Percentiles rank a stretch among this genome's conserved stretches.
Conservation (phyloP, 2,329 filamentous ascomycete species). For the Arthrocladium fulminans region DNA sequence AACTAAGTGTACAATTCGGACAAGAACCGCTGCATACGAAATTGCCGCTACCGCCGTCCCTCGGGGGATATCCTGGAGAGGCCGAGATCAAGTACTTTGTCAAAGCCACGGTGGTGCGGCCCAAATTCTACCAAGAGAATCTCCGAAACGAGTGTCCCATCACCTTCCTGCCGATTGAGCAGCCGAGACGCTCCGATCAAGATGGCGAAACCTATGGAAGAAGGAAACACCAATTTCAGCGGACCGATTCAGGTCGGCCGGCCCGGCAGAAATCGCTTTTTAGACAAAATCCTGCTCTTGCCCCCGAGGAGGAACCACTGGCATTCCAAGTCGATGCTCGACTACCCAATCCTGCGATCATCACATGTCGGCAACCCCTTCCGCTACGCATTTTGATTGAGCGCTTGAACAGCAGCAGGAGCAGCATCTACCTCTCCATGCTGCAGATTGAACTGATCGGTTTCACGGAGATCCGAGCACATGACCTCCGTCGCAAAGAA, state of each 20-base stretch:
- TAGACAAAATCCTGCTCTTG: conserved; percentile 30
- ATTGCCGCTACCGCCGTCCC: conserved; percentile 75
- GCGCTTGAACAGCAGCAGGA: conserved; percentile 60
- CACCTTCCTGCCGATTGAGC: conserved; percentile 88
- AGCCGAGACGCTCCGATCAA: conserved; percentile 58
- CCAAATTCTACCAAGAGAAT: conserved; percentile 83
- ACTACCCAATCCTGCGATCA: conserved; percentile 73
- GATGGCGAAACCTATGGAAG: conserved; percentile 78
- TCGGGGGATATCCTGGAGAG: conserved; percentile 76
- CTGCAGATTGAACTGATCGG: conserved; percentile 76
- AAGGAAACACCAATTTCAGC: conserved; percentile 54
- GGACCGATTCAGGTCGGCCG: conserved; percentile 19
- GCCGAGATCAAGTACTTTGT: conserved; percentile 91
- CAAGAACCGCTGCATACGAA: conserved; percentile 58
- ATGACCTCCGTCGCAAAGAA: conserved; percentile 64
- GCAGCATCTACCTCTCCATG: conserved; percentile 65
- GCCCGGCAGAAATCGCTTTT: conserved; percentile 39
- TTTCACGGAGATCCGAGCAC: conserved; percentile 68
- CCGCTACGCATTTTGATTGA: conserved; percentile 72
- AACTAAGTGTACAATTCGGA: conserved; percentile 38
- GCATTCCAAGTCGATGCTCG: conserved; percentile 72
- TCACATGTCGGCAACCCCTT: conserved; percentile 81
- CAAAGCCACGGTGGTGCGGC: conserved; percentile 89
- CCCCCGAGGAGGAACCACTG: conserved; percentile 30
- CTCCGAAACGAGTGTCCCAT: conserved; percentile 52